Evolutionary conservation across 495 filamentous ascomycete genomes (phyloP).

Genomic region (Penicillium canescens): DNA sequence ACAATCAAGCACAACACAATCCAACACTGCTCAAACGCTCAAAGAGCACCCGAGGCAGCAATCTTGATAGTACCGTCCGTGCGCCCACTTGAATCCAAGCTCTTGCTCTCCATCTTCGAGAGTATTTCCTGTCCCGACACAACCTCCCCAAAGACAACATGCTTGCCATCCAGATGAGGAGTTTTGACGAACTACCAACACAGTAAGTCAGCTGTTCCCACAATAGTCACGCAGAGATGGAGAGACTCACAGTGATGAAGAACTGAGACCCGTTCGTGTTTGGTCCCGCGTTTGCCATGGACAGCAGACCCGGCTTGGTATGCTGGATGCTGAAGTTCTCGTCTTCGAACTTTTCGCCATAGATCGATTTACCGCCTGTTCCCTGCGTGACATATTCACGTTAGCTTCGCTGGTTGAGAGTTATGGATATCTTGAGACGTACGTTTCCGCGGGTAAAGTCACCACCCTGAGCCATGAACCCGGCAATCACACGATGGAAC

Average conservation of each 20-base stretch:
- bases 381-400: constrained; percentile 35
- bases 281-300: constrained; percentile 89
- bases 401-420: neutral
- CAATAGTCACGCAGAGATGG: neutral
- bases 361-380: constrained; percentile 92
- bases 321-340: constrained; percentile 84
- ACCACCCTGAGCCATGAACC: constrained; percentile 71
- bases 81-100: neutral
- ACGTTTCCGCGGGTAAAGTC: constrained; percentile 66
- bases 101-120: neutral
- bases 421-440: constrained; percentile 22
- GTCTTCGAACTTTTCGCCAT: constrained; percentile 85
- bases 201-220: neutral
- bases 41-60: neutral
- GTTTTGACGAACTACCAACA: constrained; percentile 56
- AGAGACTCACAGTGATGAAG: constrained; percentile 69
- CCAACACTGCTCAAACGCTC: too few species aligned
- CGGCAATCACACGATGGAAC: constrained; percentile 90
- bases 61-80: constrained; percentile 3
- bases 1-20: too few species aligned
- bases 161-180: constrained; percentile 80
- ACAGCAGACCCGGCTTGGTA: constrained; percentile 75
- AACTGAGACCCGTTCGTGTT: constrained; percentile 82
- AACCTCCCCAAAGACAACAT: constrained; percentile 79
- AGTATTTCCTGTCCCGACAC: constrained; percentile 6